Conservation (phyloP, 371 early-diverging fungal genomes). For the Mortierella sp. region DNA sequence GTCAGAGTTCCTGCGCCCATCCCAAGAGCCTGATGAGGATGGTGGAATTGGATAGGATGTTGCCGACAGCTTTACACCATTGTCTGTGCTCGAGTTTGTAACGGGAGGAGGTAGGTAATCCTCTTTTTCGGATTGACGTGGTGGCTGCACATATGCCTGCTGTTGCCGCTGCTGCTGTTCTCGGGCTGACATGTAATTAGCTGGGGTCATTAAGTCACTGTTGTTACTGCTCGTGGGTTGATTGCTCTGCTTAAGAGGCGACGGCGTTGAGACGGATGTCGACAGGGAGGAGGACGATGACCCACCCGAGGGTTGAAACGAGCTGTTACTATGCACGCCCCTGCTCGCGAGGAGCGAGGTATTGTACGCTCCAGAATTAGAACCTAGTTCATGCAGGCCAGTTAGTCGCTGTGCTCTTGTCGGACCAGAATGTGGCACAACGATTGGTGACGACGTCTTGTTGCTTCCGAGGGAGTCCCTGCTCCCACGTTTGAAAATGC, state of each 20-base stretch:
- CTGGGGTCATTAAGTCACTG: background rate
- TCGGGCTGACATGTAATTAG: too few relatives aligned
- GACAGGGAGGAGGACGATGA: background rate
- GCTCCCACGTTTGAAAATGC: constrained; percentile 20
- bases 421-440: constrained; percentile 4
- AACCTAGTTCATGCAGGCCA: too few relatives aligned
- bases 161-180: too few relatives aligned
- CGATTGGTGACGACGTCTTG: constrained; percentile 19
- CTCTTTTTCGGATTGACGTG: too few relatives aligned
- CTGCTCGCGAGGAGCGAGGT: too few relatives aligned
- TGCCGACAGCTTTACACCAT: background rate
- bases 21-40: constrained; percentile 15
- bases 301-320: background rate
- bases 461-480: constrained; percentile 15
- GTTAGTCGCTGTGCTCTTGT: background rate
- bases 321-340: too few relatives aligned
- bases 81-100: background rate
- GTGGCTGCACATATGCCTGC: background rate
- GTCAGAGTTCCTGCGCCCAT: constrained; percentile 3
- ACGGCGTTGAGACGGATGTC: background rate
- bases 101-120: too few relatives aligned
- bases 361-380: too few relatives aligned
- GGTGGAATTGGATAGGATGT: background rate
- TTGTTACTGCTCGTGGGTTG: background rate
- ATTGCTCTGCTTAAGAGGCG: background rate